A percentile compares a stretch with the other conserved stretches of the same genome.
Evolutionary conservation across 495 filamentous ascomycete genomes (phyloP).

Genomic region (Pseudoneurospora amorphoporcata): DNA sequence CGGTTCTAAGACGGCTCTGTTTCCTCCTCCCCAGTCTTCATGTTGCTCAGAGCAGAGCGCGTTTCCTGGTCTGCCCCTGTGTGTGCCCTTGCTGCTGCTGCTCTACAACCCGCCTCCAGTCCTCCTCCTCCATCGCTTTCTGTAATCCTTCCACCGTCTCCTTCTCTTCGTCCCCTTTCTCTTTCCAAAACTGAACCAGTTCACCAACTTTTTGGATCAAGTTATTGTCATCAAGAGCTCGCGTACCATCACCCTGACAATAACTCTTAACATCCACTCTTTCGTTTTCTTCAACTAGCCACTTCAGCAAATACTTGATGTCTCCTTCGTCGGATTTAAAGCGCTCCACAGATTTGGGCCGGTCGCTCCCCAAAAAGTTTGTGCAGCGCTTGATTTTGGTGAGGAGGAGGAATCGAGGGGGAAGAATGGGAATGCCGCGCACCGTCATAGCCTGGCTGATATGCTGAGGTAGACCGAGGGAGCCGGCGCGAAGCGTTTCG

Average conservation of each 20-base stretch:
- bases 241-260: background rate
- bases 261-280: background rate
- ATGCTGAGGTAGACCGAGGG: background rate
- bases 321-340: background rate
- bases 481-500: background rate
- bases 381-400: background rate
- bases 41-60: no score
- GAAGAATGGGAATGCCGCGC: background rate
- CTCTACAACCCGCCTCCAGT: background rate
- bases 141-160: background rate
- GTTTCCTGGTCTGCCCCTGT: no score
- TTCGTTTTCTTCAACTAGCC: background rate
- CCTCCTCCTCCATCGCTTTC: background rate
- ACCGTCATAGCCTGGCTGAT: background rate
- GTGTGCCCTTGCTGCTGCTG: no score
- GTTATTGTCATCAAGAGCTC: background rate
- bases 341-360: background rate
- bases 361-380: background rate
- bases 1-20: no score
- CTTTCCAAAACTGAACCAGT: background rate
- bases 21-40: no score
- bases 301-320: background rate
- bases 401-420: background rate
- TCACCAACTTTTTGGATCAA: background rate
- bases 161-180: background rate